Evolutionary conservation across 768 basidiomycete species (phyloP), one percentile per base, ranked within the genome.

Genomic region (Boletus tomentosulus): DNA sequence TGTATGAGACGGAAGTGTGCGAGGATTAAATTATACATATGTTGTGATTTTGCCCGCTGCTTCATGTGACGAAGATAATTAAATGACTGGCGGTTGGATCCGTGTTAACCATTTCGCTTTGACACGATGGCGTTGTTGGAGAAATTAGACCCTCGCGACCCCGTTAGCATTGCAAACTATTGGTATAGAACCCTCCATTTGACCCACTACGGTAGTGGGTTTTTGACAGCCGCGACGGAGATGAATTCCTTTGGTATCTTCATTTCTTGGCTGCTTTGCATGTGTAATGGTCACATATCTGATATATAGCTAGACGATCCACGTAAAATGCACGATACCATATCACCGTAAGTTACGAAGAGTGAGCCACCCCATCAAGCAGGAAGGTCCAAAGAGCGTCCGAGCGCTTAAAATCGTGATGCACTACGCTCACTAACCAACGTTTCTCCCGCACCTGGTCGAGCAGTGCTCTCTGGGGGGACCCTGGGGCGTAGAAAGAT

Each of bases 401-500:
- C 2, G 81, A 58, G 59, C 89, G 73, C 68, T 90, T 92, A 69
- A 86, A 98, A 67, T 98, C 89, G 64, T 99, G 97, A 68, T 98
- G 92, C 4, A 96, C 81, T 59, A 98, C 74, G 71, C 85, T 95
- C 57, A 98, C 84, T 47, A 99, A 74, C 96, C 96, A 99, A 38
- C 89, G 79, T 50, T 83, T 76, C 52, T 86, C 77, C 44, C 83
- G 76, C 38, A 98, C 79, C 6, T 70, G 56, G 48, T 95, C 86
- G 27, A 99, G 75, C n/a, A 95, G 63, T 38, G 73, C 71, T 48
- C 94, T 79, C 50, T 91, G 86, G 6, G 77, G 73, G 0, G 94
- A 92, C 6, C 68, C 77, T 2, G 90, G 87, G 4, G 86, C 82
- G 64, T 93, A 96, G 57, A 90, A 85, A 19, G 84, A 82, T 12